Evolutionary conservation across 129 eudicot species (phyloP), one percentile per base, ranked within the genome.

Genomic region (Tagetes patula): DNA sequence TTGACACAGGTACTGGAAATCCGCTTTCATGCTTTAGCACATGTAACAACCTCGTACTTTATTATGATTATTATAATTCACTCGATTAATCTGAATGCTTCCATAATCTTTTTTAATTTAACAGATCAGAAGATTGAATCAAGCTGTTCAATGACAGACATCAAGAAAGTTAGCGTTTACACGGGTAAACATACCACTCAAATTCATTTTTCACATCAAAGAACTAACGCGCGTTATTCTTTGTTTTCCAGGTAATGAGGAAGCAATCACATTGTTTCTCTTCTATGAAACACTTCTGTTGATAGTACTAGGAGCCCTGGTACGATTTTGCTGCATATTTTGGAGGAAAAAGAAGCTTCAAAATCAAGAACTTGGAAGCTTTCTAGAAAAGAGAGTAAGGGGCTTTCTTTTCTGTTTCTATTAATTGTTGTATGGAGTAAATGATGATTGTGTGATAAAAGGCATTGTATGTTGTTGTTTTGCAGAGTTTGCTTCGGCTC

Each of bases 331-430:
- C 72, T 87, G 89, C 71, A 77, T 91, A 66, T 91, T 95, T 75
- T 91, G 99, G 99, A 77, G 65, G 73, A 95, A 95, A 73, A 85
- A 75, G 84, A 95, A 91, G 86, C 90, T 95, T 75, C 96, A 81
- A 80, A 84, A 55, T 50, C 96, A 83, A 76, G 76, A 80, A 64
- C 95, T 95, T 39, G 96, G 96, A 47, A 82, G 74, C 67, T 95
- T 95, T 71, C 84, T 95, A 4, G 97, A 91, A 69, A 95, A 88
- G 66, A 82, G 99, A 84, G 99, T 95, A 87, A 82, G 97, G 41
- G 2, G 27, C 6, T 31, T 52, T 32, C 8, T 38, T 13, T 10
- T 71, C 13, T 41, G 12, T 52, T 38, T 65, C 5, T 37, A 31
- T 56, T 30, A 56, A 53, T 8, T 30, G 8, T 8, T 3, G 43